A percentile compares a stretch with the other conserved stretches of the same genome.
Conservation (phyloP, 225 moss, liverwort and hornwort genomes). For the Straminergon stramineum region DNA sequence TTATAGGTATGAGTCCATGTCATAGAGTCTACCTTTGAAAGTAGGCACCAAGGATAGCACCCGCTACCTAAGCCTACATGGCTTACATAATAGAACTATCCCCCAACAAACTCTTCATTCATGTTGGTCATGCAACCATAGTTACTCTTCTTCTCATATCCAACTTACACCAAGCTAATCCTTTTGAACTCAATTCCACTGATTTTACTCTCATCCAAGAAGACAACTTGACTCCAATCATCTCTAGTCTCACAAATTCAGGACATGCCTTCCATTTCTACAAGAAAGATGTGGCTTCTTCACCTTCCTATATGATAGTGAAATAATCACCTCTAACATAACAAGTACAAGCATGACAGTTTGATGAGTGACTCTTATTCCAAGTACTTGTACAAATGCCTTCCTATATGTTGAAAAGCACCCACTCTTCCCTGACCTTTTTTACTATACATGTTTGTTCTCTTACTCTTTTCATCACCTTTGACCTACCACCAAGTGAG, state of each 20-base stretch:
- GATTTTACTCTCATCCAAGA: neutral
- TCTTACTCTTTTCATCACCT: neutral
- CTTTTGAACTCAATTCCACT: neutral
- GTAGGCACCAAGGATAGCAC: too few species aligned
- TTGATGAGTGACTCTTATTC: neutral
- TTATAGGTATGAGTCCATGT: too few species aligned
- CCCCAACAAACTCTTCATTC: too few species aligned
- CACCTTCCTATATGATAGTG: neutral
- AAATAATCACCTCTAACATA: neutral
- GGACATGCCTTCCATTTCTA: neutral
- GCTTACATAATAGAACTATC: too few species aligned
- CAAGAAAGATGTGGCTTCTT: neutral
- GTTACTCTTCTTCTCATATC: too few species aligned
- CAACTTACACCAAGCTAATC: neutral
- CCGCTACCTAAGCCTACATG: too few species aligned
- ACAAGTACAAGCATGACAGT: neutral
- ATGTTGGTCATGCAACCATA: too few species aligned
- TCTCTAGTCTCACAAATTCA: neutral
- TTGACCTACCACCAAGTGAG: neutral
- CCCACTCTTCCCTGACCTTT: neutral
- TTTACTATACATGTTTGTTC: neutral
- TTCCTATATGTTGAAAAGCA: neutral
- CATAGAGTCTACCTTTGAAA: too few species aligned
- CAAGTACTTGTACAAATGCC: neutral
- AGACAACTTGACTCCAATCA: neutral